Evolutionary conservation across 2,329 filamentous ascomycete genomes (phyloP).

Genomic region (Nigrospora osmanthi): DNA sequence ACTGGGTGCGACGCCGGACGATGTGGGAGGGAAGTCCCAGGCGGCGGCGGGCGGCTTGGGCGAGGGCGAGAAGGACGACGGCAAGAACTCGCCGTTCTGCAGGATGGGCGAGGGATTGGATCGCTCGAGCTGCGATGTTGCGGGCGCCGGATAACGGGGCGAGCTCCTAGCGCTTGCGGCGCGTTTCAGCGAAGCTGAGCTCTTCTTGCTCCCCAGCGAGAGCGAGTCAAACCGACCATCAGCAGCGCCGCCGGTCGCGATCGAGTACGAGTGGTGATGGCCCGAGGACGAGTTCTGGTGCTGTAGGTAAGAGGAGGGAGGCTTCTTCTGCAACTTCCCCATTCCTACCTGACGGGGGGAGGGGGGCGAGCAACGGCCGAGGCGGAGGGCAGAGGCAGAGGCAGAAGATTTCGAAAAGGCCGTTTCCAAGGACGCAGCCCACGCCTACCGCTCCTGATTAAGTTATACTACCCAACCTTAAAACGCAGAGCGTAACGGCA

Average conservation of each 20-base stretch:
- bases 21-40: conserved; percentile 11
- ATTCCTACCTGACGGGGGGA: no score
- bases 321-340: conserved; percentile 49
- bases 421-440: no score
- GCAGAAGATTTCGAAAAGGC: no score
- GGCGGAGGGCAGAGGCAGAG: no score
- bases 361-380: no score
- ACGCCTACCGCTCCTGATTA: no score
- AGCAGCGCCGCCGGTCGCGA: conserved; percentile 27
- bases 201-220: conserved; percentile 54
- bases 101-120: conserved; percentile 36
- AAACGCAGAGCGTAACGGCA: no score
- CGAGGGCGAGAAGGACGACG: conserved; percentile 26
- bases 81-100: conserved; percentile 36
- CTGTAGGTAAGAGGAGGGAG: conserved; percentile 12
- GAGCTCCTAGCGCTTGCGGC: conserved; percentile 45
- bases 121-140: conserved; percentile 12
- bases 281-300: conserved; percentile 23
- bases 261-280: conserved; percentile 36
- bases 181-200: conserved; percentile 54
- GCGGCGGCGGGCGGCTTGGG: conserved; percentile 16
- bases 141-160: conserved; percentile 34
- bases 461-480: no score
- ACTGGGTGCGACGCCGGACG: conserved; percentile 10
- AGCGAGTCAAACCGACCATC: conserved; percentile 35